Evolutionary conservation across 495 filamentous ascomycete genomes (phyloP).

Genomic region (Trichoderma virens): DNA sequence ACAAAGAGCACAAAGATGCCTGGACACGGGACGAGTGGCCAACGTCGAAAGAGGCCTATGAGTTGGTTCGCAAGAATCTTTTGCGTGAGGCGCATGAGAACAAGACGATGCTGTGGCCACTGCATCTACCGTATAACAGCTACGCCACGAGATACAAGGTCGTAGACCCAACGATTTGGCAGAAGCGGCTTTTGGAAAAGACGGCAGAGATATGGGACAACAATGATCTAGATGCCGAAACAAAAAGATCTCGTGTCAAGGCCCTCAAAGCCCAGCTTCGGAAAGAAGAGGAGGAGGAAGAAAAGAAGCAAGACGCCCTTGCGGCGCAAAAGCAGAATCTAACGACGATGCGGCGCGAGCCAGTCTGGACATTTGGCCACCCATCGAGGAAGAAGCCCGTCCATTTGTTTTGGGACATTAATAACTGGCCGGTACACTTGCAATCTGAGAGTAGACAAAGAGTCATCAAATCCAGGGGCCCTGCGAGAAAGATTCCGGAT

Average conservation of each 20-base stretch:
- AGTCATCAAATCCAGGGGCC: not conserved
- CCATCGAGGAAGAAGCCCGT: not conserved
- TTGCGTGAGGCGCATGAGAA: not conserved
- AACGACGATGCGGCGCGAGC: not conserved
- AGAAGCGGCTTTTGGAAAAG: not conserved
- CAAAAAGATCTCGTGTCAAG: not conserved
- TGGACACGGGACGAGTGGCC: not conserved
- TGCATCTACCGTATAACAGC: not conserved
- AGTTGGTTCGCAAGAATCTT: not conserved
- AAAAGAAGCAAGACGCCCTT: not conserved
- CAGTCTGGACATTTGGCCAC: conserved; percentile 7
- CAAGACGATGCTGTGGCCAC: conserved; percentile 9
- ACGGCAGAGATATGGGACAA: not conserved
- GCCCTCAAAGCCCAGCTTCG: not conserved
- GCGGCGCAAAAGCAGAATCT: not conserved
- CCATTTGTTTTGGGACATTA: conserved; percentile 5
- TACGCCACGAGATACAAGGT: not conserved
- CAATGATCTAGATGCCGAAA: not conserved
- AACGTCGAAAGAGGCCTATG: not conserved
- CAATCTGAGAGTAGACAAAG: not conserved
- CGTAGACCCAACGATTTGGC: not conserved
- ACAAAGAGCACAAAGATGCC: not conserved
- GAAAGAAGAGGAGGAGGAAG: not conserved
- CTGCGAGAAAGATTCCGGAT: not conserved
- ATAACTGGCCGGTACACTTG: conserved; percentile 12